Base-by-base conservation (phyloP, 1,139 yeast species). In the Debaryomyces singareniensis region DNA sequence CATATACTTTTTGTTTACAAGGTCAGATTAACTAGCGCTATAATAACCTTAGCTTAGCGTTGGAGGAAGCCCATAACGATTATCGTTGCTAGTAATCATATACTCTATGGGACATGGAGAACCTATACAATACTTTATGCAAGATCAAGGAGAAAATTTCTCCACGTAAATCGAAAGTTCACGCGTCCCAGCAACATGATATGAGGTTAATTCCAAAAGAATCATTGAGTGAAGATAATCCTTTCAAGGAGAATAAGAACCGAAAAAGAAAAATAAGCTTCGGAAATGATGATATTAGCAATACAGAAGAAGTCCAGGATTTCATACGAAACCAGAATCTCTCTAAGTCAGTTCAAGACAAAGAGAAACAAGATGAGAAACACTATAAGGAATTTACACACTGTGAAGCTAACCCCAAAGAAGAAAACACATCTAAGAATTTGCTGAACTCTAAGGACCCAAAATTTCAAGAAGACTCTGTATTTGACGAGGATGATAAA, bases 401-500 rank as follows among this genome's bases (percentile, higher is more conserved):
- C n/a, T n/a, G n/a, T n/a, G 30, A 21, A 5, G 25, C 5, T 20
- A 25, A 27, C 24, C 13, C 7, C 15, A 20, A 9, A 5, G 5
- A 16, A 11, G 23, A n/a, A 16, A 26, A 13, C 15, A 15, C n/a
- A 29, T 12, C 24, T 15, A 22, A 15, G 15, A 3, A 15, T 3
- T 7, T 18, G 9, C 14, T 23, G 25, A 12, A 23, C 7, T 7
- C 13, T 7, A 23, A 23, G 13, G 25, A 13, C 7, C 13, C 14
- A 7, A 12, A 7, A 10, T 6, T 7, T 12, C 7, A 23, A 7
- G 11, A 13, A 9, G 29, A 12, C 14, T 14, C 11, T 10, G 11
- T 20, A 3, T 2, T 5, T 24, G 44, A 38, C 4, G 52, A 44
- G 7, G 70, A 65, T 13, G 69, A 65, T 33, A 71, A 62, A 26